phyloP scores from a whole-genome alignment of 1,139 yeast species.

The Magnusiomyces ingens region DNA sequence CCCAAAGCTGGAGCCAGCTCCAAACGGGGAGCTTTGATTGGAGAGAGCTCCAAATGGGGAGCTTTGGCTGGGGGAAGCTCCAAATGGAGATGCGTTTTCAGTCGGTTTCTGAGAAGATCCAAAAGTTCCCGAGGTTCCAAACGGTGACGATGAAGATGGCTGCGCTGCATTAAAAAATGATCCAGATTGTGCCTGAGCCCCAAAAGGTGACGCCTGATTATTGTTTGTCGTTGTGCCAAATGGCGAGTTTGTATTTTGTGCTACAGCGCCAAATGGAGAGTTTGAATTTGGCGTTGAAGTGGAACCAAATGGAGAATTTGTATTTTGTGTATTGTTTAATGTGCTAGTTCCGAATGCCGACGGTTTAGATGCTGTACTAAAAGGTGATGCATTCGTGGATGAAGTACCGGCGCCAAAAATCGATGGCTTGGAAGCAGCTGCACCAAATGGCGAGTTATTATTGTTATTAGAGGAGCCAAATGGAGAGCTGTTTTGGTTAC shows the following conservation, averaged over 20 bases:
- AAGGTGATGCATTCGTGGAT: conserved; percentile 6
- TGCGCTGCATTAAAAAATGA: conserved; percentile 17
- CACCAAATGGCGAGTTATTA: background rate
- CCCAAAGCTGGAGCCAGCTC: background rate
- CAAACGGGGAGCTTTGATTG: conserved; percentile 7
- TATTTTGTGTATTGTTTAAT: conserved; percentile 6
- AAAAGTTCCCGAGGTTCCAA: conserved; percentile 16
- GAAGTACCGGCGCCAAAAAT: background rate
- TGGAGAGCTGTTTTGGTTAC: conserved; percentile 1
- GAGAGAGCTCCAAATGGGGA: conserved; percentile 9
- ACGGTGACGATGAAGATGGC: conserved; percentile 14
- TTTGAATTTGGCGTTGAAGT: background rate
- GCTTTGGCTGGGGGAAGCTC: conserved; percentile 9
- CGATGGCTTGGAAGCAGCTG: background rate
- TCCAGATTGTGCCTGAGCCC: conserved; percentile 11
- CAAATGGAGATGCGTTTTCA: conserved; percentile 13
- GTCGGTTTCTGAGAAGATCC: conserved; percentile 13
- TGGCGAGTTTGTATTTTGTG: conserved; percentile 4
- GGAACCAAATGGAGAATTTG: conserved; percentile 25
- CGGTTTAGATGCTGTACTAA: conserved; percentile 3
- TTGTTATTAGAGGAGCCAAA: conserved; percentile 7
- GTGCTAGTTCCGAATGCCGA: background rate
- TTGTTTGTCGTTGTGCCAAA: conserved; percentile 3
- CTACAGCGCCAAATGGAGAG: background rate
- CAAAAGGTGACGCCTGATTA: background rate